These are phyloP conservation scores for Acorus calamus DNA, from an alignment of 106 monocot genomes.

Conservation along the genomic window DNA sequence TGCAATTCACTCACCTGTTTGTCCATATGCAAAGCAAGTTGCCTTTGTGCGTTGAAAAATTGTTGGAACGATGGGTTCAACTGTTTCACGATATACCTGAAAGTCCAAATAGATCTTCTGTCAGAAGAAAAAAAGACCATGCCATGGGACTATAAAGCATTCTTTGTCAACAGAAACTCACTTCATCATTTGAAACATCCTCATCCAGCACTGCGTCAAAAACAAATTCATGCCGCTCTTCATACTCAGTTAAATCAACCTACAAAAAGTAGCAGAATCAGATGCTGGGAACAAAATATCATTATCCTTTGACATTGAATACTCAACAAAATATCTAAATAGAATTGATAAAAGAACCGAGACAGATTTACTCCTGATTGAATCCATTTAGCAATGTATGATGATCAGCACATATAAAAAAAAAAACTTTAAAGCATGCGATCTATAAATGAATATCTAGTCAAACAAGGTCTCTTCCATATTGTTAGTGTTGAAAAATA, in stretches of 20 bases:
- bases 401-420: no score
- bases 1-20: conserved; percentile 53
- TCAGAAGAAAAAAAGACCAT: not conserved
- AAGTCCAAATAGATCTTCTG: conserved; percentile 4
- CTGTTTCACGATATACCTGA: conserved; percentile 87
- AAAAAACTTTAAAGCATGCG: no score
- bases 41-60: conserved; percentile 93
- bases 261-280: conserved; percentile 14
- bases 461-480: no score
- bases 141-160: not conserved
- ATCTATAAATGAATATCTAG: no score
- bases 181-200: conserved; percentile 94
- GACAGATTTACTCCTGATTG: no score
- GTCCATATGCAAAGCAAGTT: conserved; percentile 98
- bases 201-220: conserved; percentile 96
- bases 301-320: no score
- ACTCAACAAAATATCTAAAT: no score
- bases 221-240: conserved; percentile 96
- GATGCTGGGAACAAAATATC: not conserved
- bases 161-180: conserved; percentile 17
- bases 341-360: no score
- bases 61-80: conserved; percentile 80
- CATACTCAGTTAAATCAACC: conserved; percentile 92
- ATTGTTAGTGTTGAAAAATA: no score
- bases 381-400: no score